phyloP scores from a whole-genome alignment of 371 early-diverging fungal genomes.

The Phascolomyces articulosus region DNA sequence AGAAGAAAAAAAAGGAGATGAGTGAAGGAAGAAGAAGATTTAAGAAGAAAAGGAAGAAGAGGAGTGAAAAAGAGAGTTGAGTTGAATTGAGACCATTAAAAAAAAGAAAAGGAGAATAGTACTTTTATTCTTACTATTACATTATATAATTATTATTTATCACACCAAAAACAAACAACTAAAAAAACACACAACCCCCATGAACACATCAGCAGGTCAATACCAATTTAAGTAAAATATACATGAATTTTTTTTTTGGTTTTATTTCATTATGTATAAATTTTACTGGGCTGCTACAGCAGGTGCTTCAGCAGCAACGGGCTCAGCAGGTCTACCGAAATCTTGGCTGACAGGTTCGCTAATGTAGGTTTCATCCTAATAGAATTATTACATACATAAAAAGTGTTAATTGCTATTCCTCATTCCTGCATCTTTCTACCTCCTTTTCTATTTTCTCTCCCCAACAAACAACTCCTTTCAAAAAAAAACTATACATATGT shows the following conservation, averaged over 20 bases:
- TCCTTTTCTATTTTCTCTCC: no score
- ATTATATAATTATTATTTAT: no score
- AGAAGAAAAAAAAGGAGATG: not conserved
- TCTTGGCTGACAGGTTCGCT: conserved; percentile 79
- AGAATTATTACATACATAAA: not conserved
- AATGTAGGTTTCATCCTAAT: conserved; percentile 69
- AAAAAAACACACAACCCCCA: not conserved
- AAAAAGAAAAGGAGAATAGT: no score
- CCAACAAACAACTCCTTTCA: no score
- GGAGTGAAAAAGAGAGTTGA: not conserved
- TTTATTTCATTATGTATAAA: not conserved
- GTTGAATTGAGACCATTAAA: not conserved
- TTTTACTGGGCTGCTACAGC: conserved; percentile 41
- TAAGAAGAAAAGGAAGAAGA: not conserved
- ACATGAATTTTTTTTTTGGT: conserved; percentile 6
- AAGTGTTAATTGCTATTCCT: not conserved
- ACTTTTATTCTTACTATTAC: no score
- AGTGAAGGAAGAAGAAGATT: no score
- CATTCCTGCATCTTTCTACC: no score
- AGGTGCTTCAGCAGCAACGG: conserved; percentile 54
- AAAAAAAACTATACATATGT: no score
- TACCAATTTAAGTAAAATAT: conserved; percentile 6
- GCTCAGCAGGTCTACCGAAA: conserved; percentile 58
- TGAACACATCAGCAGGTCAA: not conserved
- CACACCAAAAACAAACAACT: no score